phyloP scores from a whole-genome alignment of 305 asterid genomes.

The Plantago lanceolata region DNA sequence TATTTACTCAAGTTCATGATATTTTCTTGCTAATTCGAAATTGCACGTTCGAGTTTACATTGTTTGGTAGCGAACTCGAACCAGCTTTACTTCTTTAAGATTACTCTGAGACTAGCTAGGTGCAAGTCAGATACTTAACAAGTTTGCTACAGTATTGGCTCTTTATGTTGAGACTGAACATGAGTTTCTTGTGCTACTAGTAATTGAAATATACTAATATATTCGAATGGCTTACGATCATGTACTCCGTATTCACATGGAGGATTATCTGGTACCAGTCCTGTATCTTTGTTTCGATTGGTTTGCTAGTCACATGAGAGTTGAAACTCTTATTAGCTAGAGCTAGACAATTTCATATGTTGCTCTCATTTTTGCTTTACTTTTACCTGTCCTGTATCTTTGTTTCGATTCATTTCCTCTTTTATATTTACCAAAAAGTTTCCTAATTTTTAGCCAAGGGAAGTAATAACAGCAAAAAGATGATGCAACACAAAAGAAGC shows the following conservation, averaged over 20 bases:
- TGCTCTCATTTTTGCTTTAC: neutral
- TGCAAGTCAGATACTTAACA: neutral
- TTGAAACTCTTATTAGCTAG: neutral
- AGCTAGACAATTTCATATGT: neutral
- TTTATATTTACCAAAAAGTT: neutral
- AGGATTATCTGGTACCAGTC: neutral
- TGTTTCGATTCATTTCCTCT: neutral
- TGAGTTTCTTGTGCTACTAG: neutral
- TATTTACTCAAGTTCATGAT: neutral
- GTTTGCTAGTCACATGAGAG: neutral
- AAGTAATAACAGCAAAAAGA: constrained; percentile 31
- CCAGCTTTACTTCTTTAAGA: too few relatives aligned
- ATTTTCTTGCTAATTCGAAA: neutral
- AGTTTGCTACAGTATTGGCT: neutral
- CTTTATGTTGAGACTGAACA: neutral
- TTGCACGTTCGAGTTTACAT: neutral
- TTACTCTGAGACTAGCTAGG: too few relatives aligned
- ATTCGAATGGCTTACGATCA: neutral
- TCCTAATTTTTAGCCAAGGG: constrained; percentile 21
- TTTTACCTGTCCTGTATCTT: neutral
- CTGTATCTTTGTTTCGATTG: neutral
- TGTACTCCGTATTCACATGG: neutral
- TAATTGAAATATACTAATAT: neutral
- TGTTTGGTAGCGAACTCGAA: too few relatives aligned
- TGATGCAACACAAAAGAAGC: constrained; percentile 72